Conservation (phyloP, 257 asterid genomes). For the Mentha longifolia region DNA sequence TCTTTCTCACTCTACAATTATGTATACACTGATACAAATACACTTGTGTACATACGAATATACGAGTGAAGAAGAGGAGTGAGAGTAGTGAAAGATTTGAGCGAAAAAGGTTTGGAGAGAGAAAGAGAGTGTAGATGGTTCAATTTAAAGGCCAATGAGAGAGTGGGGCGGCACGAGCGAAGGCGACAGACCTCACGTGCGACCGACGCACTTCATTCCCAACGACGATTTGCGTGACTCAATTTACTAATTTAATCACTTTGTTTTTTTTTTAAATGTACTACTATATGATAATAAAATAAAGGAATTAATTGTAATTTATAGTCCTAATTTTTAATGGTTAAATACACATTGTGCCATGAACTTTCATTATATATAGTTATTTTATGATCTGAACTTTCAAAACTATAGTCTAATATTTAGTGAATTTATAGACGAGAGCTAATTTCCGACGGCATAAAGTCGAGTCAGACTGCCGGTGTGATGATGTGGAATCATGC, state of each 20-base stretch:
- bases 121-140: slow-evolving; percentile 30
- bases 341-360: no score
- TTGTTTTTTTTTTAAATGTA: no score
- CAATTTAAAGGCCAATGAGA: slow-evolving; percentile 32
- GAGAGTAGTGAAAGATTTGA: slow-evolving; percentile 36
- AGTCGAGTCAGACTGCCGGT: no score
- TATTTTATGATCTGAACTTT: no score
- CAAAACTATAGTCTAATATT: no score
- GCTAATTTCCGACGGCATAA: no score
- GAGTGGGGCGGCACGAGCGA: slow-evolving; percentile 45
- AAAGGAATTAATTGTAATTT: no score
- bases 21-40: not conserved
- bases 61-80: slow-evolving; percentile 27
- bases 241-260: slow-evolving; percentile 19
- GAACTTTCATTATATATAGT: no score
- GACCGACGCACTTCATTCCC: slow-evolving; percentile 61
- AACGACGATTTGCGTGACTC: slow-evolving; percentile 31
- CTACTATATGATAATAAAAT: no score
- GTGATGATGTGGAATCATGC: no score
- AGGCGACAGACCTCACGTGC: slow-evolving; percentile 49
- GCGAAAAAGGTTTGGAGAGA: slow-evolving; percentile 34
- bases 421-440: no score
- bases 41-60: not conserved
- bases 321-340: no score
- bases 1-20: slow-evolving; percentile 47